A percentile compares a stretch with the other conserved stretches of the same genome.
Evolutionary conservation across 2,329 filamentous ascomycete species (phyloP).

Genomic region (Colletotrichum sansevieriae): DNA sequence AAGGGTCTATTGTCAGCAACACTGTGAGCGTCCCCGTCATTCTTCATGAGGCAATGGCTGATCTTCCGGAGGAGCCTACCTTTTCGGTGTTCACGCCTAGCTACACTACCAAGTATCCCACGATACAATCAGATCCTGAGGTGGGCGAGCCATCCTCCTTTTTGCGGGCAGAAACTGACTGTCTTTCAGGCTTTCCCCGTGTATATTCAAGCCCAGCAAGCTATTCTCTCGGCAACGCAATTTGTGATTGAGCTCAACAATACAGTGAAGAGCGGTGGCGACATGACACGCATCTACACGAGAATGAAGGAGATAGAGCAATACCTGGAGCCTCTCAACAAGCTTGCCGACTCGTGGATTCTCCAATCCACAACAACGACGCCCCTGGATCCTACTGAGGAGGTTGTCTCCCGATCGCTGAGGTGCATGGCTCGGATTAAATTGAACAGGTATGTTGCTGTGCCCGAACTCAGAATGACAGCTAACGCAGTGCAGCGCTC

Average conservation of each 20-base stretch:
- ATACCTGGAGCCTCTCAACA: conserved; percentile 53
- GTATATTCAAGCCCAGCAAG: conserved; percentile 62
- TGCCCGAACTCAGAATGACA: not conserved
- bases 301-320: conserved; percentile 57
- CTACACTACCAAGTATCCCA: conserved; percentile 60
- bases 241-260: conserved; percentile 63
- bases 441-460: conserved; percentile 57
- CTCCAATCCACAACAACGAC: conserved; percentile 51
- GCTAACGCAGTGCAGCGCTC: conserved; percentile 52
- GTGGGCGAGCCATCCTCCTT: conserved; percentile 45
- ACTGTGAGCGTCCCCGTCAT: conserved; percentile 50
- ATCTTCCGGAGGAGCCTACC: conserved; percentile 53
- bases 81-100: conserved; percentile 58
- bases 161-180: conserved; percentile 5
- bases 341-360: conserved; percentile 53
- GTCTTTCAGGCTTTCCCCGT: conserved; percentile 55
- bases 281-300: conserved; percentile 56
- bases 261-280: conserved; percentile 52
- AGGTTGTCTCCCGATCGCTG: conserved; percentile 57
- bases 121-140: conserved; percentile 56
- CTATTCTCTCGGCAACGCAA: conserved; percentile 60
- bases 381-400: conserved; percentile 54
- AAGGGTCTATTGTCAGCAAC: conserved; percentile 65
- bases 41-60: conserved; percentile 16
- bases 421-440: conserved; percentile 63